A percentile compares a stretch with the other conserved stretches of the same genome.
Evolutionary conservation across 257 asterid genomes (phyloP).

Genomic region (Misopates orontium): DNA sequence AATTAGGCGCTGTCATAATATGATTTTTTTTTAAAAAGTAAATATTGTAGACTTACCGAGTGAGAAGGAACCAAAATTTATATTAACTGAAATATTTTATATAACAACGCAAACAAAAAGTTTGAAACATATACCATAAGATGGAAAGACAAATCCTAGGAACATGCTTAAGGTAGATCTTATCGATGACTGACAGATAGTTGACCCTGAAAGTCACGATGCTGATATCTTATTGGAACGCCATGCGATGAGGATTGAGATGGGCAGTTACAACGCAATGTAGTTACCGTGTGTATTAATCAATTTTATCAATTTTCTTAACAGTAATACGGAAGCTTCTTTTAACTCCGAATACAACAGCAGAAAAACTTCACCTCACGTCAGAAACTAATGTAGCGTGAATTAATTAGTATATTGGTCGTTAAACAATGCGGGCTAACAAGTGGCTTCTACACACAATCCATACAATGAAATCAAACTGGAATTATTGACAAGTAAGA

Average conservation of each 20-base stretch:
- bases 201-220: no score
- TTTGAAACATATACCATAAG: not conserved
- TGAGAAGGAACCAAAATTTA: not conserved
- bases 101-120: not conserved
- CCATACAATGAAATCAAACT: not conserved
- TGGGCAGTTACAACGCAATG: no score
- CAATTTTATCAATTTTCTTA: not conserved
- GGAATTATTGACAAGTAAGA: not conserved
- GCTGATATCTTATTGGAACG: no score
- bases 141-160: no score
- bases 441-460: not conserved
- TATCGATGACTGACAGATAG: no score
- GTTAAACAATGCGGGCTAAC: not conserved
- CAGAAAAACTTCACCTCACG: not conserved
- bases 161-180: no score
- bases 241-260: no score
- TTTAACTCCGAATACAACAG: not conserved
- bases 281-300: not conserved
- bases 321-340: not conserved
- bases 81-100: not conserved
- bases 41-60: not conserved
- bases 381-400: not conserved
- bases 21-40: not conserved
- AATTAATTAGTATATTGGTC: not conserved
- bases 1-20: not conserved